These are phyloP conservation scores for Colletotrichum kahawae DNA, from an alignment of 2,329 filamentous ascomycete species.

Conservation along the genomic window DNA sequence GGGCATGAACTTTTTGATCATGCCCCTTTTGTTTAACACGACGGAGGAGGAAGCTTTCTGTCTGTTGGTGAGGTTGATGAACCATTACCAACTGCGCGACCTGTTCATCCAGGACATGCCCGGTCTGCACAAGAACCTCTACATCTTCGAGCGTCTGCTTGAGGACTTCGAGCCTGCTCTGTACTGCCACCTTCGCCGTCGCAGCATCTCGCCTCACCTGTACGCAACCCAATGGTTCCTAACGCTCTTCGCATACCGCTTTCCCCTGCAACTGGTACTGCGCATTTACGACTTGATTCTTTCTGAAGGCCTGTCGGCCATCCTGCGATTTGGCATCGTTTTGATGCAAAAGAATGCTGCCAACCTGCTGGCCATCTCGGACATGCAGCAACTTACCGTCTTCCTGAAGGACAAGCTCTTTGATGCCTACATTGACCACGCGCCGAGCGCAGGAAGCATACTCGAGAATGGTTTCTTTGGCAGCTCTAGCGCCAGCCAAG, in stretches of 20 bases:
- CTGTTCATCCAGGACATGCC: constrained; percentile 97
- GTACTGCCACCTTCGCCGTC: constrained; percentile 90
- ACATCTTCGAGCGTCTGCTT: constrained; percentile 91
- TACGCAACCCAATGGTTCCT: constrained; percentile 99
- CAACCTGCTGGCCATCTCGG: constrained; percentile 80
- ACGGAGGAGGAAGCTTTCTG: constrained; percentile 97
- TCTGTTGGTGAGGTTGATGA: constrained; percentile 91
- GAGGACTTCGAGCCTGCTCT: constrained; percentile 94
- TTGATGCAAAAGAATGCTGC: constrained; percentile 94
- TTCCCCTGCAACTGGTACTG: constrained; percentile 93
- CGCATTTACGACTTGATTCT: constrained; percentile 96
- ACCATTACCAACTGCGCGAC: constrained; percentile 90
- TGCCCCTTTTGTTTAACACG: constrained; percentile 98
- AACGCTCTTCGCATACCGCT: constrained; percentile 97
- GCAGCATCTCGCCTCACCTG: constrained; percentile 86
- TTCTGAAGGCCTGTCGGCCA: constrained; percentile 89
- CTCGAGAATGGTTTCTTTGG: constrained; percentile 98
- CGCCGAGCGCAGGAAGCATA: constrained; percentile 89
- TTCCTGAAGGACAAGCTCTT: constrained; percentile 95
- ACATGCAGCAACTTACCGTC: constrained; percentile 87
- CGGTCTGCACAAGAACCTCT: constrained; percentile 89
- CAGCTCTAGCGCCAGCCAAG: constrained; percentile 83
- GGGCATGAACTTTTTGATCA: constrained; percentile 98
- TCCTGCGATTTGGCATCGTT: constrained; percentile 92
- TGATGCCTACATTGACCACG: constrained; percentile 94